Conservation (phyloP, 2,329 filamentous ascomycete genomes). For the Drechslerella stenobrocha region DNA sequence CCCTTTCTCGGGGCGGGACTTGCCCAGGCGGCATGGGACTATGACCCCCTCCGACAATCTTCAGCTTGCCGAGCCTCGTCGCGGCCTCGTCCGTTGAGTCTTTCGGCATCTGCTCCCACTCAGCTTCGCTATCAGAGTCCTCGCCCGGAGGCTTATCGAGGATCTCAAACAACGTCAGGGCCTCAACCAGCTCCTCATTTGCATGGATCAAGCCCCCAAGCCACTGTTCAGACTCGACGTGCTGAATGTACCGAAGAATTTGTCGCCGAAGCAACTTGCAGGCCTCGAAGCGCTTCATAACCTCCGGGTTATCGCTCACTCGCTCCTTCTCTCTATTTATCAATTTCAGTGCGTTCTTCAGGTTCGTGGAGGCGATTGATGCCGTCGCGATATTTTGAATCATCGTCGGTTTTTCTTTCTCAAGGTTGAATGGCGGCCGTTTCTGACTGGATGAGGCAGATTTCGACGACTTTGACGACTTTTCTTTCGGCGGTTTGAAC, state of each 20-base stretch:
- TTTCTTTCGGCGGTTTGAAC: slow-evolving; percentile 51
- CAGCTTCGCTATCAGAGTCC: slow-evolving; percentile 68
- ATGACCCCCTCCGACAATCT: slow-evolving; percentile 57
- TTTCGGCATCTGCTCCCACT: slow-evolving; percentile 67
- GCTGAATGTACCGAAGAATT: slow-evolving; percentile 87
- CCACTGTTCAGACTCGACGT: slow-evolving; percentile 87
- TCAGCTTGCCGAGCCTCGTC: slow-evolving; percentile 62
- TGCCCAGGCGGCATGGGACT: slow-evolving; percentile 54
- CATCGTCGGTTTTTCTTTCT: slow-evolving; percentile 84
- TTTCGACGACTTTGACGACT: slow-evolving; percentile 55
- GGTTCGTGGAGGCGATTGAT: slow-evolving; percentile 85
- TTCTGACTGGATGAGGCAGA: slow-evolving; percentile 64
- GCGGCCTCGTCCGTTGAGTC: slow-evolving; percentile 56
- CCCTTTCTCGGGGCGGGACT: slow-evolving; percentile 53
- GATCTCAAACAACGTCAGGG: slow-evolving; percentile 91
- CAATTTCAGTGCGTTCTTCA: slow-evolving; percentile 81
- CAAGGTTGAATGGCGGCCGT: slow-evolving; percentile 74
- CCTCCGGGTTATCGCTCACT: slow-evolving; percentile 79
- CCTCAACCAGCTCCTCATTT: slow-evolving; percentile 92
- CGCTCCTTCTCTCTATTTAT: slow-evolving; percentile 88
- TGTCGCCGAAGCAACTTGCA: slow-evolving; percentile 85
- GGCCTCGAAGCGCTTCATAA: slow-evolving; percentile 75
- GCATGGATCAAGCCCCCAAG: slow-evolving; percentile 87
- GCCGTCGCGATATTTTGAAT: slow-evolving; percentile 85
- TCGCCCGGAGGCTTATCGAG: slow-evolving; percentile 82